These are phyloP conservation scores for Epichloe scottii DNA, from an alignment of 2,329 filamentous ascomycete genomes.

Conservation along the genomic window DNA sequence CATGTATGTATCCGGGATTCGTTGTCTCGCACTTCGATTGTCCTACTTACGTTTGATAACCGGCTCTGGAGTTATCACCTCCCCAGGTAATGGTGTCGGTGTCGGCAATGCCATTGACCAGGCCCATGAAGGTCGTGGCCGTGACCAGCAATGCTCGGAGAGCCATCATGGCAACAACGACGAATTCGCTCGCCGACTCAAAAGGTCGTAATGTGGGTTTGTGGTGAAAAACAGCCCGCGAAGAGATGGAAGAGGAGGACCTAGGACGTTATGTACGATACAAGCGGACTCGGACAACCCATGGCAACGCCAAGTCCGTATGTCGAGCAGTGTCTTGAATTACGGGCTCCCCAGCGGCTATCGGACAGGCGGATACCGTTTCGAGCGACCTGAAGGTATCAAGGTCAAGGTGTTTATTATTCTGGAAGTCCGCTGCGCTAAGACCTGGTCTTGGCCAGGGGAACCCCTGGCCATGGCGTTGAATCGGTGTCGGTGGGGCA, in stretches of 20 bases:
- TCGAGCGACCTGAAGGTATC: background rate
- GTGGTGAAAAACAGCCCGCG: background rate
- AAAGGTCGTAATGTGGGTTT: background rate
- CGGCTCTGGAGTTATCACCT: slow-evolving; percentile 40
- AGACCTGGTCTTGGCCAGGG: background rate
- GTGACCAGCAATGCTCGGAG: slow-evolving; percentile 17
- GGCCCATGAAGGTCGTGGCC: slow-evolving; percentile 20
- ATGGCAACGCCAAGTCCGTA: background rate
- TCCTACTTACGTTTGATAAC: slow-evolving; percentile 36
- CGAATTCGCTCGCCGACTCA: background rate
- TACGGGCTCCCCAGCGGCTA: background rate
- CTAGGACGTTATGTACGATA: background rate
- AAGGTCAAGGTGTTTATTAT: background rate
- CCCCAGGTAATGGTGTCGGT: slow-evolving; percentile 49
- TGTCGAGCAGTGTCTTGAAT: background rate
- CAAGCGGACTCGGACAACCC: background rate
- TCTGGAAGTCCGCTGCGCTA: background rate
- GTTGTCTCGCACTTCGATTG: too few relatives aligned
- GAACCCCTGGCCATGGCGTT: background rate
- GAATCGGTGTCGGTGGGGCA: background rate
- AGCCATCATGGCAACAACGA: slow-evolving; percentile 13
- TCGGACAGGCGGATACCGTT: background rate
- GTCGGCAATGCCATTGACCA: slow-evolving; percentile 23
- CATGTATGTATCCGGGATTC: too few relatives aligned
- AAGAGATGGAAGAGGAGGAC: background rate